Evolutionary conservation across 2,329 filamentous ascomycete species (phyloP), one percentile per base, ranked within the genome.

Genomic region (Thelonectria rubi): DNA sequence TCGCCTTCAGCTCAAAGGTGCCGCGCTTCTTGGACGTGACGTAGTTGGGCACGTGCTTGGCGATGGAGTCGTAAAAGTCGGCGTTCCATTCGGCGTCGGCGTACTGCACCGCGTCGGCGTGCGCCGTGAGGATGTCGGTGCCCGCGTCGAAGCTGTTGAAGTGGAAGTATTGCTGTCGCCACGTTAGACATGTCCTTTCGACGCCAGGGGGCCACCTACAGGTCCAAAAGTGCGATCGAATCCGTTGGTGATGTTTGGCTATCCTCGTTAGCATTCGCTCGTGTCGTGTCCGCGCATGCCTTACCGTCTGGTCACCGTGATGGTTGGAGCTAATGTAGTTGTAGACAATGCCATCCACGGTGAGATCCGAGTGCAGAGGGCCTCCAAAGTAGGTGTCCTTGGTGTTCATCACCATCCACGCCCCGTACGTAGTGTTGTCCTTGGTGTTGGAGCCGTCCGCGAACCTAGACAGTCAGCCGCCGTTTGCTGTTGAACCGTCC

Each of bases 151-250:
- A 84, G 53, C 81, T 60, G 73, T 89, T 90, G 77, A 89, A 90
- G 69, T 88, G 80, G 68, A 84, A 89, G 68, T 83, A 88, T 71
- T 85, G 82, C 70, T 72, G 5, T 6, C 9, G n/a, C 0, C 0
- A 2, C 2, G 34, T 72, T 54, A 69, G 62, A 47, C 7, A n/a
- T 4, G 14, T 15, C 14, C 9, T 14, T 18, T 21, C 14, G 3
- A 3, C 14, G 17, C 9, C 8, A 8, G n/a, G 20, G 7, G 9
- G 37, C 24, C 18, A 65, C 70, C 58, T 52, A 70, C 71, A 64
- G 87, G 87, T 1, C 88, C 88, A 68, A 89, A 89, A 0, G 87
- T 89, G 2, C 87, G 80, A 67, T 89, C 87, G 64, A 89, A 89
- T 0, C 87, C 87, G 63, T 86, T 73, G 1, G 84, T 88, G 66